A percentile compares a stretch with the other conserved stretches of the same genome.
These are phyloP conservation scores for Magnaporthiopsis incrustans DNA, from an alignment of 2,329 filamentous ascomycete genomes.

Conservation along the genomic window DNA sequence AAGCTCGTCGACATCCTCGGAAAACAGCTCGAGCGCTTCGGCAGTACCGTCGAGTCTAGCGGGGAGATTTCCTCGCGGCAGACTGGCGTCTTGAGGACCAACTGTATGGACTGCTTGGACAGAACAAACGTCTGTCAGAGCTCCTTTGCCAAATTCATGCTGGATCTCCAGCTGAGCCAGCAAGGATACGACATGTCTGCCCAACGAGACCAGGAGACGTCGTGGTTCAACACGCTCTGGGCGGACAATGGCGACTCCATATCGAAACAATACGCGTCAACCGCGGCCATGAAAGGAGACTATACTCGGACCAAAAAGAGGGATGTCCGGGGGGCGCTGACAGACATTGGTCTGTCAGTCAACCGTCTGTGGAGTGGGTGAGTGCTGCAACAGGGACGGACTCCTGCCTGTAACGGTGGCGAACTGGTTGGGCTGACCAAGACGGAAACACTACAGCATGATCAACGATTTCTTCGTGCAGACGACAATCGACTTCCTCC, in stretches of 20 bases:
- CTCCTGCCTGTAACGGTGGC: background rate
- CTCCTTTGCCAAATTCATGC: conserved; percentile 73
- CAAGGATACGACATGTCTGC: conserved; percentile 70
- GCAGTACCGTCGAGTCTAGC: conserved; percentile 55
- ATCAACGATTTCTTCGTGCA: conserved; percentile 98
- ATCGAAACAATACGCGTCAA: conserved; percentile 91
- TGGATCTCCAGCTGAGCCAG: conserved; percentile 69
- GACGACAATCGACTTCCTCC: conserved; percentile 85
- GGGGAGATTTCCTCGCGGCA: conserved; percentile 41
- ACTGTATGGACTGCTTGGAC: conserved; percentile 98
- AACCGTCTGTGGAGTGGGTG: conserved; percentile 65
- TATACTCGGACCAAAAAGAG: conserved; percentile 88
- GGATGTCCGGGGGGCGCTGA: conserved; percentile 83
- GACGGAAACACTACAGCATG: conserved; percentile 54
- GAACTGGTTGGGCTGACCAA: conserved; percentile 11
- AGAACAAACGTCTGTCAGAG: conserved; percentile 94
- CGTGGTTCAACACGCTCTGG: conserved; percentile 96
- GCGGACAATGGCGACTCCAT: conserved; percentile 96
- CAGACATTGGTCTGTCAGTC: conserved; percentile 82
- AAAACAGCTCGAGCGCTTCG: conserved; percentile 58
- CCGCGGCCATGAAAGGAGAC: conserved; percentile 91
- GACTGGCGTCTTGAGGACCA: conserved; percentile 76
- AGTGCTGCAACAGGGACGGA: conserved; percentile 16
- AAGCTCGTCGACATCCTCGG: conserved; percentile 65
- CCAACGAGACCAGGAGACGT: conserved; percentile 68